Evolutionary conservation across 768 basidiomycete species (phyloP), one percentile per base, ranked within the genome.

Genomic region (Myochromella boudieri): DNA sequence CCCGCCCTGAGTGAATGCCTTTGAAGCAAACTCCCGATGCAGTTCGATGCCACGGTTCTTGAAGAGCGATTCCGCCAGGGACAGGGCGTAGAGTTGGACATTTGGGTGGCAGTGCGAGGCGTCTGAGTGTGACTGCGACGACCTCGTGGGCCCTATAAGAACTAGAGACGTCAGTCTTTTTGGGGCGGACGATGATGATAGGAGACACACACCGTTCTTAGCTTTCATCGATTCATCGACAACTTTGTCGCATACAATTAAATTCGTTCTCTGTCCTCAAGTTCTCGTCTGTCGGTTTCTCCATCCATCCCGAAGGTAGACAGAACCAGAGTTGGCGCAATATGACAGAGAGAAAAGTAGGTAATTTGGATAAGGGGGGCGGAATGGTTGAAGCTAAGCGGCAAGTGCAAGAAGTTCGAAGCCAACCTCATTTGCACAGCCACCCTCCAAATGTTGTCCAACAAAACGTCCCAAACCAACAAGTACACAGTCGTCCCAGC

Each of bases 271-370:
- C 95, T 45, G 78, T 76, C 0, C 95, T 95, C 48, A 95, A 74
- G 64, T 93, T 94, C 79, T 98, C 97, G 65, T 95, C 92, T n/a
- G 97, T 99, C 26, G 95, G 89, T 70, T 97, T 95, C n/a, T n/a
- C n/a, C n/a, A n/a, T n/a, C n/a, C n/a, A n/a, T n/a, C n/a, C n/a
- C n/a, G n/a, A n/a, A n/a, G n/a, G n/a, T n/a, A n/a, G n/a, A n/a
- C n/a, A n/a, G n/a, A n/a, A n/a, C n/a, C n/a, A n/a, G n/a, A n/a
- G n/a, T n/a, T n/a, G n/a, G n/a, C n/a, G n/a, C n/a, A n/a, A n/a
- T n/a, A n/a, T n/a, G n/a, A n/a, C n/a, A n/a, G n/a, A n/a, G n/a
- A n/a, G n/a, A n/a, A n/a, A n/a, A n/a, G n/a, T n/a, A n/a, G n/a
- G n/a, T n/a, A n/a, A n/a, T n/a, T n/a, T n/a, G n/a, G n/a, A n/a